phyloP scores from a whole-genome alignment of 2,329 filamentous ascomycete genomes.

The Scopulariopsis brevicaulis region DNA sequence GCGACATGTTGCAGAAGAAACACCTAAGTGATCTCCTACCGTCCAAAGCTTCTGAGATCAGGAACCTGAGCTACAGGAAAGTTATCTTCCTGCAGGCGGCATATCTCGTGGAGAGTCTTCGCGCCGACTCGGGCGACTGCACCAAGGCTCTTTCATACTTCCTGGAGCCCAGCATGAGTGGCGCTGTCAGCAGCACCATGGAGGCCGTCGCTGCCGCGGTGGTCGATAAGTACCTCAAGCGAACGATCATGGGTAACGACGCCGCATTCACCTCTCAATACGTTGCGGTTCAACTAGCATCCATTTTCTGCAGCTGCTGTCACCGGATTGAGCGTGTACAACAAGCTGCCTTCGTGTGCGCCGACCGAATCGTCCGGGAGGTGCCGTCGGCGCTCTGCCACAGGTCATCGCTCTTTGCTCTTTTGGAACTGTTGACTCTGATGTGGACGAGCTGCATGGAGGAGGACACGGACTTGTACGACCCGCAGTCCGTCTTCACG shows the following conservation, averaged over 20 bases:
- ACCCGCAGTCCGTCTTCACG: slow-evolving; percentile 70
- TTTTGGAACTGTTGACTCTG: slow-evolving; percentile 82
- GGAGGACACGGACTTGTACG: slow-evolving; percentile 86
- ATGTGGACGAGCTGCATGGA: slow-evolving; percentile 96
- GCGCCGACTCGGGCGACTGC: slow-evolving; percentile 79
- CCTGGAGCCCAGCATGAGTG: slow-evolving; percentile 73
- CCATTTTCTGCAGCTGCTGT: slow-evolving; percentile 80
- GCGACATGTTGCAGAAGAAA: slow-evolving; percentile 71
- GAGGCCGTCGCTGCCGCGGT: slow-evolving; percentile 54
- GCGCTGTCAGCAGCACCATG: slow-evolving; percentile 53
- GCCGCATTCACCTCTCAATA: slow-evolving; percentile 82
- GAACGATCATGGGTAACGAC: slow-evolving; percentile 59
- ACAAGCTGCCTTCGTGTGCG: slow-evolving; percentile 70
- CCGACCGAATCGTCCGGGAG: slow-evolving; percentile 73
- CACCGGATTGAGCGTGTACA: slow-evolving; percentile 90
- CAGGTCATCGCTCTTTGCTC: slow-evolving; percentile 78
- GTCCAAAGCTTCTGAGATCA: slow-evolving; percentile 66
- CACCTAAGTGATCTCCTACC: slow-evolving; percentile 65
- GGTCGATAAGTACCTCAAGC: slow-evolving; percentile 67
- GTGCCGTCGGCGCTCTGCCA: slow-evolving; percentile 88
- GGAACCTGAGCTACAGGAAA: slow-evolving; percentile 75
- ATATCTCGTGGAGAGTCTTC: slow-evolving; percentile 77
- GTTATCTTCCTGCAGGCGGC: slow-evolving; percentile 86
- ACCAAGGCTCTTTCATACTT: slow-evolving; percentile 87
- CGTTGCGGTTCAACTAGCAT: slow-evolving; percentile 76